A percentile compares a stretch with the other conserved stretches of the same genome.
phyloP scores from a whole-genome alignment of 192 early-diverging fungal genomes.

The Mortierella antarctica region DNA sequence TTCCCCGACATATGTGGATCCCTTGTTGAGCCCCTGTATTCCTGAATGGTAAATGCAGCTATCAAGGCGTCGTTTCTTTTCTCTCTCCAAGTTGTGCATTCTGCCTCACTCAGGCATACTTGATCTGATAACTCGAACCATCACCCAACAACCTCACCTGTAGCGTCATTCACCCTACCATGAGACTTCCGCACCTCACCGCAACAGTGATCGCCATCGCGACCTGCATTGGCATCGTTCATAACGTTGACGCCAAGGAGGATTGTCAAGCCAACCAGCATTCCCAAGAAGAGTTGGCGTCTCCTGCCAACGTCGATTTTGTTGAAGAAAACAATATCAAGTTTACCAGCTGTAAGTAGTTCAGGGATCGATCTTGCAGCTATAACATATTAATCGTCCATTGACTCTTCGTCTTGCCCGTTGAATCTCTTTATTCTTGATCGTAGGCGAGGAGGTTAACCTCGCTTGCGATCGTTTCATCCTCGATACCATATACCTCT shows the following conservation, averaged over 20 bases:
- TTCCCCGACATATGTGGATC: too few species aligned
- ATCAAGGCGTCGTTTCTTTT: too few species aligned
- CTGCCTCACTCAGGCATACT: neutral
- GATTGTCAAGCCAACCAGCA: neutral
- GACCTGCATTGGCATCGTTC: constrained; percentile 1
- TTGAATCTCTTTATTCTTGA: neutral
- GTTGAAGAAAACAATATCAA: neutral
- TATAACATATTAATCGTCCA: neutral
- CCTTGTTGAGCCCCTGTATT: too few species aligned
- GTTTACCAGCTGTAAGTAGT: neutral
- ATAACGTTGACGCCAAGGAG: neutral
- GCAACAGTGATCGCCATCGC: constrained; percentile 9
- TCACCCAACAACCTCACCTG: neutral
- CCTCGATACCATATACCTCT: neutral
- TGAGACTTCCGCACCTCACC: constrained; percentile 15
- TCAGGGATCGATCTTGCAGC: neutral
- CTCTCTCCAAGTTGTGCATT: neutral
- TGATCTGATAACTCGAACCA: neutral
- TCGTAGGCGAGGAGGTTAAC: constrained; percentile 6
- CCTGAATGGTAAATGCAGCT: too few species aligned
- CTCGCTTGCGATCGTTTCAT: neutral
- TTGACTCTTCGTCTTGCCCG: neutral
- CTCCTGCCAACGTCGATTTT: constrained; percentile 1
- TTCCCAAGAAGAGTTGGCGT: neutral
- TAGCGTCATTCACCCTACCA: neutral